Conservation (phyloP, 345 rosid genomes). For the Rhodamnia rubescens region DNA sequence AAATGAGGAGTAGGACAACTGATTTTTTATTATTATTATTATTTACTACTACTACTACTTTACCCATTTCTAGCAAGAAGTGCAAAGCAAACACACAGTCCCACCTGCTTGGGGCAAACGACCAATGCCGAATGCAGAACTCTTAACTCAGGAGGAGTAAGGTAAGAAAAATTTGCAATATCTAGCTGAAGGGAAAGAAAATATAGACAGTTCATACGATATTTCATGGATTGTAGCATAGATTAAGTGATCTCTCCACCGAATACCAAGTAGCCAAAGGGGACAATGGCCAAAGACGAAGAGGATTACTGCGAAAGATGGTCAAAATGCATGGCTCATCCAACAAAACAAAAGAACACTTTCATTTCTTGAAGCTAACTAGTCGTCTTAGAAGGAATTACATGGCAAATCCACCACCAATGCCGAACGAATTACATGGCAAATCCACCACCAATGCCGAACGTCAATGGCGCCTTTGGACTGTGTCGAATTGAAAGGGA, state of each 20-base stretch:
- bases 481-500: neutral
- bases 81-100: neutral
- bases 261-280: neutral
- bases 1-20: neutral
- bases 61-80: neutral
- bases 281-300: neutral
- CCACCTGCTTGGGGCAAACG: neutral
- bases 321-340: neutral
- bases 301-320: neutral
- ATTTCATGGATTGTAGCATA: neutral
- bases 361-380: neutral
- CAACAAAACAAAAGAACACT: neutral
- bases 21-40: too few species aligned
- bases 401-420: neutral
- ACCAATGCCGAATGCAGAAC: neutral
- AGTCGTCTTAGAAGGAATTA: neutral
- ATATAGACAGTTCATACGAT: neutral
- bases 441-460: neutral
- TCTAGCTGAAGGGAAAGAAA: neutral
- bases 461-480: neutral
- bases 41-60: too few species aligned
- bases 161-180: neutral
- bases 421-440: neutral
- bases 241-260: neutral
- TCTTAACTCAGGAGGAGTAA: neutral